Evolutionary conservation across 106 monocot genomes (phyloP), one percentile per base, ranked within the genome.

Genomic region (Platanthera guangdongensis): DNA sequence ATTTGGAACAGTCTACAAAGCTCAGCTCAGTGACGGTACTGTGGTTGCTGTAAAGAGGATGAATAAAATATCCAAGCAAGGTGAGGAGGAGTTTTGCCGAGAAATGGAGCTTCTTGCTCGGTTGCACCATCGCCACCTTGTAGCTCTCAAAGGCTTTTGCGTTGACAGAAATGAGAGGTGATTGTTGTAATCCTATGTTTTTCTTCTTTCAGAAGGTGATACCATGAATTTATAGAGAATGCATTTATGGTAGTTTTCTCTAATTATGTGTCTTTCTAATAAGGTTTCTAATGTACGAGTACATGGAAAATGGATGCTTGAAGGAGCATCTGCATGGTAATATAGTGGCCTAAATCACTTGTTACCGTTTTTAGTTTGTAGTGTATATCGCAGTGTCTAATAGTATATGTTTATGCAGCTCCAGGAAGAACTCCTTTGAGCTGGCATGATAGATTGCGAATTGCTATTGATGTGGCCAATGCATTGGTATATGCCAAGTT

Each of bases 281-380:
- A 81, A 95, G 95, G 77, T 95, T 93, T 78, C 81, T 95, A 18
- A 83, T 95, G 60, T 95, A 90, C 70, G 95, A 95, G 73, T 95
- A 95, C 80, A 95, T 95, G 95, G 92, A 84, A 74, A 95, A 95
- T 77, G 95, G 95, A 83, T 90, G 93, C 85, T 81, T 95, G n/a
- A 90, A 90, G 76, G 92, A 95, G 83, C 90, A 93, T 83, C 90
- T 95, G 57, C 93, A 93, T 82, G 85, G 92, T 92, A 89, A 74
- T 75, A 74, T 77, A 50, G 0, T 71, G 55, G 18, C 50, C 50
- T 52, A 67, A 1, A 10, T 74, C 30, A 11, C 46, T 79, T 73
- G 8, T 76, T 45, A 47, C 19, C 15, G 16, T 22, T 47, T 69
- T 47, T 16, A 1, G 15, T 53, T 74, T 65, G 32, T 57, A 14